phyloP scores from a whole-genome alignment of 75 land plant genomes.

The Sequoia sempervirens region DNA sequence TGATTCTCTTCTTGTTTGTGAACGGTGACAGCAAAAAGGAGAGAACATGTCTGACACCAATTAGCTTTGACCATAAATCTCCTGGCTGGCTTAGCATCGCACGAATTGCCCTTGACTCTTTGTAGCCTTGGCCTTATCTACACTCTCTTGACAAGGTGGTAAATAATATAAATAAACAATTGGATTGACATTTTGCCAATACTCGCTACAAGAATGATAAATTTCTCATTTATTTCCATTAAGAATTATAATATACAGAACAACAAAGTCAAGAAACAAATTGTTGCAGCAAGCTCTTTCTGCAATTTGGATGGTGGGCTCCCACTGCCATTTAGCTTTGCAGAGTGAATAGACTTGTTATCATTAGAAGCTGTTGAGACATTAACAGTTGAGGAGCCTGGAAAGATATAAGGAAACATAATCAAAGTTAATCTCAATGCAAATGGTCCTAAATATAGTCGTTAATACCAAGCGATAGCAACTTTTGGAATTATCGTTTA shows the following conservation, averaged over 20 bases:
- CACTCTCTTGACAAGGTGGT: background rate
- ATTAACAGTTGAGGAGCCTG: constrained; percentile 60
- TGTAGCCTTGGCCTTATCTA: background rate
- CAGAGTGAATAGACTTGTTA: constrained; percentile 34
- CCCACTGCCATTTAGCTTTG: constrained; percentile 25
- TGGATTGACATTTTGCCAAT: constrained; percentile 4
- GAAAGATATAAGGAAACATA: background rate
- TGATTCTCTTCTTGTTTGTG: background rate
- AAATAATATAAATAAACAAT: background rate
- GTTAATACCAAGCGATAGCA: background rate
- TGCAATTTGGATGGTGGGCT: constrained; percentile 2
- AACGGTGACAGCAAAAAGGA: background rate
- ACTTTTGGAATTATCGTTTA: background rate
- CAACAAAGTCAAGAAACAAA: background rate
- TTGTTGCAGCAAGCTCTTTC: background rate
- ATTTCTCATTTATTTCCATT: background rate
- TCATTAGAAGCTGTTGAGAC: constrained; percentile 33
- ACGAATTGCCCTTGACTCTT: background rate
- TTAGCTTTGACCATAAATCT: background rate
- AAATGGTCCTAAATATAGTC: background rate
- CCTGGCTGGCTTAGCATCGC: background rate
- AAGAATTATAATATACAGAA: constrained; percentile 5
- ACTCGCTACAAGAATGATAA: background rate
- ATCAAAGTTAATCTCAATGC: background rate
- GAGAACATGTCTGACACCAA: background rate